Conservation (phyloP, 805 yeast species). For the Kodamaea sagamina region DNA sequence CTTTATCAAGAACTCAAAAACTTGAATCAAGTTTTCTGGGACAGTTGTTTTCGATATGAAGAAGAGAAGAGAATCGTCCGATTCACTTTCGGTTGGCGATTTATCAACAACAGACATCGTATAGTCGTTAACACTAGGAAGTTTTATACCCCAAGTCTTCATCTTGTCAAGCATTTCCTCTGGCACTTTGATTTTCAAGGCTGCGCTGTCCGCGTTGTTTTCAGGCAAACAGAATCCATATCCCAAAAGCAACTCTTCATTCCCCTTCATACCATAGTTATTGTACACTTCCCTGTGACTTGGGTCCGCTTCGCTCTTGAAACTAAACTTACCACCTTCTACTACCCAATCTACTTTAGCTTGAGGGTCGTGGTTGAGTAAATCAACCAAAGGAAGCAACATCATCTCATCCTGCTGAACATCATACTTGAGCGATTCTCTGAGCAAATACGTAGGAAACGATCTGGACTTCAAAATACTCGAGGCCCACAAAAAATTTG, state of each 20-base stretch:
- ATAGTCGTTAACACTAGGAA: slow-evolving; percentile 39
- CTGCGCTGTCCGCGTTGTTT: slow-evolving; percentile 59
- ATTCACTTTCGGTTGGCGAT: slow-evolving; percentile 10
- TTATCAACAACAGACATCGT: slow-evolving; percentile 36
- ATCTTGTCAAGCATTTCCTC: slow-evolving; percentile 31
- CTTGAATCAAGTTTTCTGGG: slow-evolving; percentile 47
- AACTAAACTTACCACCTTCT: slow-evolving; percentile 36
- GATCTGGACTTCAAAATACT: slow-evolving; percentile 74
- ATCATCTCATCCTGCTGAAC: slow-evolving; percentile 54
- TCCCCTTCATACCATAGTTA: slow-evolving; percentile 86
- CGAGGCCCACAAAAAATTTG: slow-evolving; percentile 75
- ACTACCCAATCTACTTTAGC: slow-evolving; percentile 65
- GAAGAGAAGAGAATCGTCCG: slow-evolving; percentile 41
- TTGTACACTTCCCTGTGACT: slow-evolving; percentile 56
- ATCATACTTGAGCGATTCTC: slow-evolving; percentile 30
- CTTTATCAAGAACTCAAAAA: slow-evolving; percentile 57
- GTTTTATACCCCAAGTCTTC: slow-evolving; percentile 36
- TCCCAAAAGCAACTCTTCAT: slow-evolving; percentile 76
- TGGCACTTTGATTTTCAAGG: slow-evolving; percentile 61
- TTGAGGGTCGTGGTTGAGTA: slow-evolving; percentile 69
- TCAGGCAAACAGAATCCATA: slow-evolving; percentile 73
- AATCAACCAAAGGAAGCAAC: slow-evolving; percentile 75
- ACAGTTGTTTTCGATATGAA: slow-evolving; percentile 36
- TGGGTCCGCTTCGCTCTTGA: slow-evolving; percentile 37
- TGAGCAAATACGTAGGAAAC: slow-evolving; percentile 71